Base-by-base conservation (phyloP, 75 land plant genomes). In the Pinus taeda region DNA sequence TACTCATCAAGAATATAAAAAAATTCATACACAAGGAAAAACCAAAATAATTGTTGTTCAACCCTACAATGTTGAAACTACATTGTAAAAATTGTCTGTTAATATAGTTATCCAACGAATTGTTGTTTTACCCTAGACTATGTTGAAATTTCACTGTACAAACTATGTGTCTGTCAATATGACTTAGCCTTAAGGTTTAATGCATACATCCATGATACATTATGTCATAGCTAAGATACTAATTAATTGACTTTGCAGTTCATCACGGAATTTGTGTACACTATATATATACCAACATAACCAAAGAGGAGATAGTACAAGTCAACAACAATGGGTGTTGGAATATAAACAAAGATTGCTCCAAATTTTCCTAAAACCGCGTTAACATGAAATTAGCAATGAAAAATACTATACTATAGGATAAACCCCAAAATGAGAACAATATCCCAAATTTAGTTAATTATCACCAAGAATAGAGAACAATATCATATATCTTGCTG, bases 261-360 rank as follows among this genome's bases (percentile, higher is more conserved):
- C 2, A 22, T 6, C 5, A 11, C 20, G 45, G 24, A 75, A 88
- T 93, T 76, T 26, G 26, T 26, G 26, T 26, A 26, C 26, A 26
- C 26, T 26, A 26, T 26, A 26, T 26, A 26, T 26, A 26, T 26
- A 26, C 26, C 26, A 26, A 26, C 26, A 26, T 26, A 26, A 26
- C 26, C 26, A 26, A 26, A 26, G 0, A 89, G 82, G 6, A 96
- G 64, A 59, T 91, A 93, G 73, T 91, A 90, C 15, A 91, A 15
- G 18, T 84, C 96, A 39, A 86, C 92, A 18, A 90, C 71, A 53
- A 96, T 86, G 57, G 99, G 93, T 75, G 81, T 20, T 3, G 99
- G 99, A 39, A 96, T 88, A 17, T 97, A 92, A 45, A 97, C 99
- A 81, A 93, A 76, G 80, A 26, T 26, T 26, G 26, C 26, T 26